Evolutionary conservation across 2,329 filamentous ascomycete species (phyloP).

Genomic region (Zasmidium angulare): DNA sequence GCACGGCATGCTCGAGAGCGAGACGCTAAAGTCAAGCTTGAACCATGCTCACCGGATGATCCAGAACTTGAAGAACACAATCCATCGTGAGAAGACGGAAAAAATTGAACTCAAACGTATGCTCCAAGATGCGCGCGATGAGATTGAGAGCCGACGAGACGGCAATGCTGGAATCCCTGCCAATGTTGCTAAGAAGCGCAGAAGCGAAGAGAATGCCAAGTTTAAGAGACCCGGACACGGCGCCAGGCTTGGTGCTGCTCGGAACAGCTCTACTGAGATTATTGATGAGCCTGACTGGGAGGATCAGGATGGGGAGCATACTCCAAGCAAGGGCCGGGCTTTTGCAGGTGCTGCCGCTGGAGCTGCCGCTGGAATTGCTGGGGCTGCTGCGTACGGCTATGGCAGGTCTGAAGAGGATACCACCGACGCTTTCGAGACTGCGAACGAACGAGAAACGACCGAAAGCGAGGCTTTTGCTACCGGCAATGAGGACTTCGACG

Average conservation of each 20-base stretch:
- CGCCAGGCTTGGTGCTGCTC: constrained; percentile 70
- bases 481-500: constrained; percentile 75
- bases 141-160: constrained; percentile 66
- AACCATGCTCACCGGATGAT: constrained; percentile 96
- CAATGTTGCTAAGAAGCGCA: constrained; percentile 55
- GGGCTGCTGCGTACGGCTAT: constrained; percentile 65
- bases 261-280: constrained; percentile 74
- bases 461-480: constrained; percentile 90
- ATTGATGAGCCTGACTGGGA: constrained; percentile 86
- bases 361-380: constrained; percentile 48
- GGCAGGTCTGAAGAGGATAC: constrained; percentile 50
- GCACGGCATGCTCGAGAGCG: constrained; percentile 87
- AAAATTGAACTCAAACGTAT: constrained; percentile 94
- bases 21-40: constrained; percentile 91
- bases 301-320: constrained; percentile 66
- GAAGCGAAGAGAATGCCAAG: constrained; percentile 60
- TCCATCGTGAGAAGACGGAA: constrained; percentile 97
- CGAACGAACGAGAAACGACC: constrained; percentile 74
- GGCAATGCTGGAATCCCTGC: constrained; percentile 44
- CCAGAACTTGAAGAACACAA: constrained; percentile 88
- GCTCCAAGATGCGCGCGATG: constrained; percentile 91
- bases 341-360: constrained; percentile 22
- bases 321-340: constrained; percentile 51
- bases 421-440: constrained; percentile 66
- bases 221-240: constrained; percentile 78